Evolutionary conservation across 257 asterid genomes (phyloP), one percentile per base, ranked within the genome.

Genomic region (Scutellaria minor): DNA sequence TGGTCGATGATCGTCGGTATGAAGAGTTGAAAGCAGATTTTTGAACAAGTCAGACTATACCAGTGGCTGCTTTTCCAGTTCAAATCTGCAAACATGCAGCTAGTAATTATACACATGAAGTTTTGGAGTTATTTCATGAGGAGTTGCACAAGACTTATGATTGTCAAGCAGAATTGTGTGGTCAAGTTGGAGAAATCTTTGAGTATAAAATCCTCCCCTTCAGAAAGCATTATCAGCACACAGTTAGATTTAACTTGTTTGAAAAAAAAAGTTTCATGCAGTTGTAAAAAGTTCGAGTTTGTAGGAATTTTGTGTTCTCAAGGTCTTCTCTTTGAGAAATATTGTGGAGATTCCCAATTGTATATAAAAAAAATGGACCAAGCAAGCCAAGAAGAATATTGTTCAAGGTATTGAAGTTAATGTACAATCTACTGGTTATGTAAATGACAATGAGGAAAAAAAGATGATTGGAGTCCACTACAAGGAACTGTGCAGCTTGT

Each of bases 101-200:
- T 50, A 50, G 2, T 50, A 13, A 13, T 0, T 50, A 50, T 50
- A 50, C 55, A 5, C 55, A 50, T 50, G 55, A 50, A 50, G 55
- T 50, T 5, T 50, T 50, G 14, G 31, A 50, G 20, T 2, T 13
- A 24, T 76, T 72, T 48, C 45, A 59, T 7, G 50, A 31, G 6
- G 42, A 71, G 39, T 13, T 71, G 10, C 20, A 37, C 2, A 65
- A 57, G 13, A 44, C 71, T 8, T 40, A 55, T 58, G 78, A 72
- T 31, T 11, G 46, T 63, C 15, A 20, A 13, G 18, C 8, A 31
- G 42, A 46, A 0, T 7, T 27, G 10, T 12, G 3, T 24, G 7
- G 7, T 14, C 52, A 31, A 37, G 40, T 2, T 72, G 63, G 53
- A 27, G 71, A 65, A 39, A 27, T 8, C 3, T 12, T 2, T 13